Base-by-base conservation (phyloP, 768 basidiomycete genomes). In the Galerina marginata region DNA sequence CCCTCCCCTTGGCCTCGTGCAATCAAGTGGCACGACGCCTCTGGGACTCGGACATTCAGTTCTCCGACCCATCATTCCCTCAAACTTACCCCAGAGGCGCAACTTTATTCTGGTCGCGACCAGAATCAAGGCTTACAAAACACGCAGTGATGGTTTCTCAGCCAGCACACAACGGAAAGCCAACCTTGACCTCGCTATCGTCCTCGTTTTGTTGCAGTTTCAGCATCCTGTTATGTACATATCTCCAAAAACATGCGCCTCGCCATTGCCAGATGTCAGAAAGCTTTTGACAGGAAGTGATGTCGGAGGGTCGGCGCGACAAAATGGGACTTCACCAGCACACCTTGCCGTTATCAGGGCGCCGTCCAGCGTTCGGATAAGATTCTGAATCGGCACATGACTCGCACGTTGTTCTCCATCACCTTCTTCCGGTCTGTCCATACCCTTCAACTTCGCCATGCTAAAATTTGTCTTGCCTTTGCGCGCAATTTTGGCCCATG, bases 1-100 rank as follows among this genome's bases (percentile, higher is more conserved):
- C 58, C 62, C 52, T 64, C 56, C 59, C 65, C 67, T 60, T 56
- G 56, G 58, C 68, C 68, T 64, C 68, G 68, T 69, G 68, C 48
- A 53, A 58, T 66, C 59, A 56, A 57, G 51, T 45, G 29, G 47
- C 56, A 58, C 56, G 56, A 49, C 56, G 47, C 47, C 60, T 39
- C 39, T 53, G 51, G 10, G 23, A 25, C 33, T 56, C 55, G 55
- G 60, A 57, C 60, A 61, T 56, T 48, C 43, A 26, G 43, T 39
- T 39, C 39, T 46, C 49, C 55, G 60, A 49, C 49, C 43, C 44
- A 51, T 57, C 45, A 23, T 36, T 29, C 29, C 38, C 43, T 43
- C 40, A 38, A 59, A 20, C 37, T 50, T 43, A 36, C 55, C 20
- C 37, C 49, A 57, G 55, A 61, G 54, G 40, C 48, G 23, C 37